Evolutionary conservation across 129 eudicot species (phyloP).

Genomic region (Helichrysum umbraculigerum): DNA sequence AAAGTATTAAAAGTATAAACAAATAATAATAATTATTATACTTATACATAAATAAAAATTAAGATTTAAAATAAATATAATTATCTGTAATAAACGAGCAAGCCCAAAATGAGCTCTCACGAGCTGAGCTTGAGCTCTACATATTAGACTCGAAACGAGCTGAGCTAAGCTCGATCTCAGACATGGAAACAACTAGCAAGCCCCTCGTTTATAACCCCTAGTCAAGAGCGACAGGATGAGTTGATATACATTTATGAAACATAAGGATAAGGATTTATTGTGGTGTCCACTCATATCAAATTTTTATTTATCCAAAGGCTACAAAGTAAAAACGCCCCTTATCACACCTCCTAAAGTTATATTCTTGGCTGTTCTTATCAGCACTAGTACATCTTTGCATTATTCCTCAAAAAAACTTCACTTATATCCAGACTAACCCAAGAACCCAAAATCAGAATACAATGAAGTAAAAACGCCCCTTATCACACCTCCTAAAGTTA

Average conservation of each 20-base stretch:
- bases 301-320: neutral
- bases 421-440: constrained; percentile 19
- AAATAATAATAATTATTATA: too few relatives aligned
- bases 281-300: neutral
- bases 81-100: too few relatives aligned
- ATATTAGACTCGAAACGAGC: too few relatives aligned
- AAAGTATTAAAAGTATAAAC: too few relatives aligned
- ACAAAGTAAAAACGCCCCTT: neutral
- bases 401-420: constrained; percentile 18
- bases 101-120: too few relatives aligned
- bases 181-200: too few relatives aligned
- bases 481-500: too few relatives aligned
- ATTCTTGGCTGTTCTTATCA: constrained; percentile 16
- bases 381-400: neutral
- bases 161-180: too few relatives aligned
- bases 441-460: constrained; percentile 10
- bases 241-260: neutral
- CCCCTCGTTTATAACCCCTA: too few relatives aligned
- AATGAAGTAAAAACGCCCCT: constrained; percentile 17
- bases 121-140: too few relatives aligned
- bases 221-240: neutral
- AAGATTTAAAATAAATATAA: too few relatives aligned
- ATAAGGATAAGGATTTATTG: neutral
- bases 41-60: too few relatives aligned
- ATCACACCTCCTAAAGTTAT: neutral